Percentiles rank a stretch among this genome's conserved stretches.
Evolutionary conservation across 2,329 filamentous ascomycete species (phyloP).

Genomic region (Diplodia scrobiculata): DNA sequence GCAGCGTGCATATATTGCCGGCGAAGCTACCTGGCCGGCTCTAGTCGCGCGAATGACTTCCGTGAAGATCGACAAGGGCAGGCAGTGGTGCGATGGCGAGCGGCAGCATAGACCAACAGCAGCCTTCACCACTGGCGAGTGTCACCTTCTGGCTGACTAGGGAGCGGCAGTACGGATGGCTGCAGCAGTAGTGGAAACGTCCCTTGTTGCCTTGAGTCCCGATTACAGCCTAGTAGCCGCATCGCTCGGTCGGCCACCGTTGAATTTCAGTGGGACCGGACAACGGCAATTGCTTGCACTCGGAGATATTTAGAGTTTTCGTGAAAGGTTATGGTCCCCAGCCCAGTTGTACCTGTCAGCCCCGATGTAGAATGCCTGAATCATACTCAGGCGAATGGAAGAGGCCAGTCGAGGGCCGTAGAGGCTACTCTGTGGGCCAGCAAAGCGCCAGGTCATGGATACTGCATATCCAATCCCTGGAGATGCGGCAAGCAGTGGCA

Average conservation of each 20-base stretch:
- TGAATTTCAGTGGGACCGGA: not conserved
- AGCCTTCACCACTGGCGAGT: not conserved
- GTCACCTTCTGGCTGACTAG: not conserved
- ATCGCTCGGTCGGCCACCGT: not conserved
- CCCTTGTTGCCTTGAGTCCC: slow-evolving; percentile 8
- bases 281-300: not conserved
- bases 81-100: not conserved
- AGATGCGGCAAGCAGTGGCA: not conserved
- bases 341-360: slow-evolving; percentile 2
- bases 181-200: not conserved
- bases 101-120: not conserved
- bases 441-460: not conserved
- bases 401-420: slow-evolving; percentile 1
- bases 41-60: slow-evolving; percentile 20
- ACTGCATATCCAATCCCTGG: not conserved
- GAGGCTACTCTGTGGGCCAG: not conserved
- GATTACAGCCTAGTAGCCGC: not conserved
- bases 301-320: slow-evolving; percentile 11
- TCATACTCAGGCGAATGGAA: not conserved
- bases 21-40: not conserved
- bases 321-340: not conserved
- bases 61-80: slow-evolving; percentile 16
- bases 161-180: not conserved
- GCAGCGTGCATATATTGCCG: not conserved
- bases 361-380: not conserved